Evolutionary conservation across 495 filamentous ascomycete species (phyloP), one percentile per base, ranked within the genome.

Genomic region (Penicillium canariense): DNA sequence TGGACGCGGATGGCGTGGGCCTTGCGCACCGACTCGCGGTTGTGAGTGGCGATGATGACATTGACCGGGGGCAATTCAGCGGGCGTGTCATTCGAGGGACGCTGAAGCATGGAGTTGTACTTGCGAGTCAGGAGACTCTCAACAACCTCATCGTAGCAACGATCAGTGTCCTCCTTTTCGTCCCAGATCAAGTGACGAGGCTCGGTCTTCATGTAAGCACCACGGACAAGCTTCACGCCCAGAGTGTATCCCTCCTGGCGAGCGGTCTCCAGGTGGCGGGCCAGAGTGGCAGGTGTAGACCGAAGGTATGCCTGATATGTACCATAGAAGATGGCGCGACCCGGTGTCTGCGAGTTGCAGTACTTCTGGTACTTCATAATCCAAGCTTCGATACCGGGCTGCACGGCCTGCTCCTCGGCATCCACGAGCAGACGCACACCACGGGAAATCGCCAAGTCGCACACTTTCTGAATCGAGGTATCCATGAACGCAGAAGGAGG

Each of bases 141-240:
- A 15, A 83, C 77, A 39, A 87, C 74, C 15, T 75, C 74, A 52
- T 90, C 80, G 59, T 89, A 91, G 49, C 76, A 78, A 14, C 63
- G 57, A 59, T 91, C 85, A 2, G 93, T 98, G n/a, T 88, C 84
- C 40, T 85, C 86, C 73, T 95, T 95, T 54, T 82, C 85, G 27
- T 84, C 83, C 72, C 89, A 87, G 62, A 96, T 88, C 51, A 91
- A 70, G 17, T 90, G 75, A 8, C 89, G 77, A 0, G 90, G 88
- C 67, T 97, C 93, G 7, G 81, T 82, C 45, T 83, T 84, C 28
- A 98, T 73, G 68, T 98, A 98, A 8, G 93, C 93, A 32, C 93
- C 93, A 28, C 93, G 82, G 8, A 98, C 93, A 1, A 98, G 80
- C 75, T 98, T 98, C 25, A 94, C 83, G 20, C 94, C 93, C 0